Evolutionary conservation across 2,329 filamentous ascomycete species (phyloP).

Genomic region (Thielaviopsis populi): DNA sequence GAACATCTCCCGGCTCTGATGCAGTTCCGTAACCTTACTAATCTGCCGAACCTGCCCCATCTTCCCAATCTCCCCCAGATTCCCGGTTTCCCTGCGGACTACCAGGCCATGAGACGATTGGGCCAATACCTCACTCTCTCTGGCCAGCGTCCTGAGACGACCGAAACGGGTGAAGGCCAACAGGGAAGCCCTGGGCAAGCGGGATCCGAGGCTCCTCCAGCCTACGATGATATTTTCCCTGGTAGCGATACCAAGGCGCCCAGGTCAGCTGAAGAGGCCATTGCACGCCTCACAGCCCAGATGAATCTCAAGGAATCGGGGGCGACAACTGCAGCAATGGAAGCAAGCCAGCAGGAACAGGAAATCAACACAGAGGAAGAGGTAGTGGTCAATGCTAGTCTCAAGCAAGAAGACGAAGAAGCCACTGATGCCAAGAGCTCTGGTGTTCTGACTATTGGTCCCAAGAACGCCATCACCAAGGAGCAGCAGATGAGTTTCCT

Average conservation of each 20-base stretch:
- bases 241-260: constrained; percentile 28
- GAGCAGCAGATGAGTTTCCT: constrained; percentile 51
- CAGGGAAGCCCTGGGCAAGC: background rate
- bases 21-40: constrained; percentile 41
- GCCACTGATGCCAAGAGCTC: constrained; percentile 22
- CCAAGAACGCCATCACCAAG: constrained; percentile 47
- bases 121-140: constrained; percentile 48
- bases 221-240: constrained; percentile 69
- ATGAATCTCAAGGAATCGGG: constrained; percentile 11
- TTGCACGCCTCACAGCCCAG: constrained; percentile 24
- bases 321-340: constrained; percentile 27
- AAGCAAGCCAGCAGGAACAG: background rate
- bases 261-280: constrained; percentile 41
- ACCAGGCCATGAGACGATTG: constrained; percentile 60
- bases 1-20: constrained; percentile 33
- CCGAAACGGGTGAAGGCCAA: constrained; percentile 23
- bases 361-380: constrained; percentile 24
- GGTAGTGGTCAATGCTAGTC: constrained; percentile 37
- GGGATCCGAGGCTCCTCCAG: constrained; percentile 41
- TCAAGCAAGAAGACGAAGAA: background rate
- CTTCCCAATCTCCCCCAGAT: constrained; percentile 38
- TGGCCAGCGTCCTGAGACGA: constrained; percentile 40
- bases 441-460: constrained; percentile 41
- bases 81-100: constrained; percentile 50
- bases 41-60: constrained; percentile 41